Percentiles rank a stretch among this genome's conserved stretches.
Conservation (phyloP, 2,329 filamentous ascomycete species). For the Fusarium transvaalense region DNA sequence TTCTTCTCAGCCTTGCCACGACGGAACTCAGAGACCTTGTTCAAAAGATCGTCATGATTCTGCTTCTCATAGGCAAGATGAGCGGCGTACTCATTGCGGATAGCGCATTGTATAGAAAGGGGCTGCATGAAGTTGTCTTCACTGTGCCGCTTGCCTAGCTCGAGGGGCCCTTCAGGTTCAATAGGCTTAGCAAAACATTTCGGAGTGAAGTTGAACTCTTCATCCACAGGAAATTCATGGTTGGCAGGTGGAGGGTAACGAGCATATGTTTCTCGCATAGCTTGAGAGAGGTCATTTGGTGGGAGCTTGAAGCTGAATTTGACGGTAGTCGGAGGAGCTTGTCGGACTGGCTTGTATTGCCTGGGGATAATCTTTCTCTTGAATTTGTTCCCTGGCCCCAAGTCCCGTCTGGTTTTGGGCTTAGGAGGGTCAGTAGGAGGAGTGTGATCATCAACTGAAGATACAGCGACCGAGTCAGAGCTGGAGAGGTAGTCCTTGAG, state of each 20-base stretch:
- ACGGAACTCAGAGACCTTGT: background rate
- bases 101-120: constrained; percentile 7
- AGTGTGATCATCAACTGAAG: constrained; percentile 33
- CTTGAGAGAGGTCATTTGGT: constrained; percentile 1
- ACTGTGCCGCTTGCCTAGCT: background rate
- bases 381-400: background rate
- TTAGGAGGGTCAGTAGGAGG: constrained; percentile 15
- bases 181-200: constrained; percentile 14
- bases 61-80: background rate
- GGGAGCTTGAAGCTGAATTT: background rate
- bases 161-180: constrained; percentile 10
- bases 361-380: background rate
- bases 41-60: constrained; percentile 1
- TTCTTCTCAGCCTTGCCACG: background rate
- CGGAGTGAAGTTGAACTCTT: constrained; percentile 2
- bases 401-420: background rate
- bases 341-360: background rate
- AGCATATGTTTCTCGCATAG: constrained; percentile 7
- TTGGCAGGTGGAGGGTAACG: constrained; percentile 27
- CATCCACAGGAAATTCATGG: constrained; percentile 19
- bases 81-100: constrained; percentile 16
- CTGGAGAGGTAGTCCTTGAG: constrained; percentile 8
- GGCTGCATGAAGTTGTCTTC: constrained; percentile 21
- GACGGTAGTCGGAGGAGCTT: background rate
- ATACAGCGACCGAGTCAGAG: constrained; percentile 3